phyloP scores from a whole-genome alignment of 257 asterid genomes.

The Fraxinus excelsior region DNA sequence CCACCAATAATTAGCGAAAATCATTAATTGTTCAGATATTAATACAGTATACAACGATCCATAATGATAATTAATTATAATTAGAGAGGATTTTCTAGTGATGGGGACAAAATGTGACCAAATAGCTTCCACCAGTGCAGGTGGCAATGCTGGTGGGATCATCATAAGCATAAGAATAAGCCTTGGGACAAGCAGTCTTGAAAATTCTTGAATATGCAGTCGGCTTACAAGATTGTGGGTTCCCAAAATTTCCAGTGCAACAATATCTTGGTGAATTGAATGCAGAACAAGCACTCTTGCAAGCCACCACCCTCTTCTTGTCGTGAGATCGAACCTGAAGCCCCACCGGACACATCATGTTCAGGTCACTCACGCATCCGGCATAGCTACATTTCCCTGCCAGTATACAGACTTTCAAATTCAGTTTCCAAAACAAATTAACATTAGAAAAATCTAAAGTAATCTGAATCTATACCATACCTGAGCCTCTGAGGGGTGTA shows the following conservation, averaged over 20 bases:
- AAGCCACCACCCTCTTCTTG: constrained; percentile 74
- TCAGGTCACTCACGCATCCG: constrained; percentile 87
- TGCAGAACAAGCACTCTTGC: constrained; percentile 89
- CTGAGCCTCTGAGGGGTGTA: constrained; percentile 68
- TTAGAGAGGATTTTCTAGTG: constrained; percentile 28
- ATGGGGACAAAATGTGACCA: constrained; percentile 93
- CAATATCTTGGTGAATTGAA: constrained; percentile 88
- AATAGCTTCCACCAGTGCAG: constrained; percentile 75
- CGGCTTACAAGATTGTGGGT: constrained; percentile 90
- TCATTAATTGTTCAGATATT: no score
- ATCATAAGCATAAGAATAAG: constrained; percentile 96
- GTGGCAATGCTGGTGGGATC: constrained; percentile 96
- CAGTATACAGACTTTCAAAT: neutral
- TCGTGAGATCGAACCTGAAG: constrained; percentile 87
- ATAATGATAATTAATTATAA: neutral
- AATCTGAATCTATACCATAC: constrained; percentile 27
- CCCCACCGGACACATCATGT: constrained; percentile 89
- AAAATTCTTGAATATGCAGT: constrained; percentile 86
- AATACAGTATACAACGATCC: no score
- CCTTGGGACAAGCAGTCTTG: constrained; percentile 89
- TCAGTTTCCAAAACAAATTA: neutral
- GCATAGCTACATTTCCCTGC: constrained; percentile 88
- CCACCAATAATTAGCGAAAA: no score
- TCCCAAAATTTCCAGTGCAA: constrained; percentile 88
- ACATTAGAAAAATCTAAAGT: neutral